Evolutionary conservation across 805 yeast genomes (phyloP).

Genomic region (Cephaloascus albidus): DNA sequence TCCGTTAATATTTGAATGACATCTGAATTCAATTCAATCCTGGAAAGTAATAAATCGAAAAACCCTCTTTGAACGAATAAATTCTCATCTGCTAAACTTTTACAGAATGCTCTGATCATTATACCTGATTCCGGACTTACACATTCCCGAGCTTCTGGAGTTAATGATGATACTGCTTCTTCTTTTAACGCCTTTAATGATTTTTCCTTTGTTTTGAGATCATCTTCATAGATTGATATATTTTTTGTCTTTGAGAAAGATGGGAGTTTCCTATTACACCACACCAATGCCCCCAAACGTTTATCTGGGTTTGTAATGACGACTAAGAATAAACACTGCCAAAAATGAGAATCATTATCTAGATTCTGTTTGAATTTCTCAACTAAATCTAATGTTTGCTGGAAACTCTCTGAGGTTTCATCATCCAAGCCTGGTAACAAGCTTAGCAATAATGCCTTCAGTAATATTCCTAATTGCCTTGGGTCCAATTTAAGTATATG

Average conservation of each 20-base stretch:
- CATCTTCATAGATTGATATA: conserved; percentile 4
- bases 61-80: conserved; percentile 81
- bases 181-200: conserved; percentile 13
- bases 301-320: conserved; percentile 74
- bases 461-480: conserved; percentile 37
- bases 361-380: conserved; percentile 49
- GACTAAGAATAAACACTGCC: conserved; percentile 74
- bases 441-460: conserved; percentile 65
- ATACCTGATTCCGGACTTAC: conserved; percentile 75
- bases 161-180: conserved; percentile 16
- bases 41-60: conserved; percentile 66
- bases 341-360: conserved; percentile 65
- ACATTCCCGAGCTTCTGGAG: conserved; percentile 49
- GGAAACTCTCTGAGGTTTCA: conserved; percentile 77
- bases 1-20: conserved; percentile 40
- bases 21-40: conserved; percentile 55
- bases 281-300: conserved; percentile 74
- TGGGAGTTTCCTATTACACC: conserved; percentile 64
- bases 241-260: conserved; percentile 29
- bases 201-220: conserved; percentile 13
- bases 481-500: conserved; percentile 47
- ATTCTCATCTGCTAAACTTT: conserved; percentile 58
- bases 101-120: conserved; percentile 61
- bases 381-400: conserved; percentile 47
- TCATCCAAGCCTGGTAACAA: conserved; percentile 88